Conservation (phyloP, 2,329 filamentous ascomycete species). For the Cephalotrichum gorgonifer region DNA sequence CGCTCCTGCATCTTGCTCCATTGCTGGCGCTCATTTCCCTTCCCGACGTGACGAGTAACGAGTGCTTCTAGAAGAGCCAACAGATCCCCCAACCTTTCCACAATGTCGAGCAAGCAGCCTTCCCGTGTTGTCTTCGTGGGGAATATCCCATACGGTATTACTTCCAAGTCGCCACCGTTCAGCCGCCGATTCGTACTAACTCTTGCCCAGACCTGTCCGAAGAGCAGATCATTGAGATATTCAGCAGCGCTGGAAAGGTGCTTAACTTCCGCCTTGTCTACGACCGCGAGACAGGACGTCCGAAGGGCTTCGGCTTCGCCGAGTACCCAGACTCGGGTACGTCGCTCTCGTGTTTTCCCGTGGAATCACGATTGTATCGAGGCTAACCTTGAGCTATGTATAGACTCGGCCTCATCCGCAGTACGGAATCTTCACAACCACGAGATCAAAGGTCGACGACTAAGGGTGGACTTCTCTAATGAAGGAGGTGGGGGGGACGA, state of each 20-base stretch:
- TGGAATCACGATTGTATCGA: background rate
- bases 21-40: no score
- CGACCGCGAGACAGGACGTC: conserved; percentile 86
- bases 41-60: no score
- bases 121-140: conserved; percentile 77
- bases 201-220: conserved; percentile 70
- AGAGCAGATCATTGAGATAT: conserved; percentile 91
- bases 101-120: conserved; percentile 63
- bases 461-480: conserved; percentile 93
- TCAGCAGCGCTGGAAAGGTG: conserved; percentile 81
- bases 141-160: conserved; percentile 70
- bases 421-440: conserved; percentile 93
- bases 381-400: background rate
- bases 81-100: conserved; percentile 19
- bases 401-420: conserved; percentile 76
- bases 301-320: conserved; percentile 94
- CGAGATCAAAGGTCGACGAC: conserved; percentile 88
- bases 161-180: background rate
- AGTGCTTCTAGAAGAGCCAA: no score
- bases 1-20: no score
- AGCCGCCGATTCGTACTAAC: background rate
- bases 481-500: conserved; percentile 70
- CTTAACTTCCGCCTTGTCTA: conserved; percentile 85
- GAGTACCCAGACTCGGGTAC: conserved; percentile 86
- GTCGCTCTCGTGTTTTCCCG: conserved; percentile 6